Conservation (phyloP, 2,329 filamentous ascomycete genomes). For the Cercospora berteroae region DNA sequence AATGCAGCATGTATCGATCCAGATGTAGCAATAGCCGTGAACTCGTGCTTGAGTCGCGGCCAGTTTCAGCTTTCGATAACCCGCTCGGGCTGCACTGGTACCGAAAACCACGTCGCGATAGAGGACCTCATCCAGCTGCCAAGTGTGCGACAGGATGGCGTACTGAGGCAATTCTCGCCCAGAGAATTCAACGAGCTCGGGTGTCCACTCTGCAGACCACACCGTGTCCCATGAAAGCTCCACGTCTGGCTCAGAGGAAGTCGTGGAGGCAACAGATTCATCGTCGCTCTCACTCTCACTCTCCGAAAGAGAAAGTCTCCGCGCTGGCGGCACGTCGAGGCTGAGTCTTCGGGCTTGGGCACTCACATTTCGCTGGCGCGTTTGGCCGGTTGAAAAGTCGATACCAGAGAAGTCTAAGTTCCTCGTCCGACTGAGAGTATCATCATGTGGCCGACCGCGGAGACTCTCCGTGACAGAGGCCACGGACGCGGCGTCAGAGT, state of each 20-base stretch:
- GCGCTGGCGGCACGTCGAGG: background rate
- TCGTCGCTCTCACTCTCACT: background rate
- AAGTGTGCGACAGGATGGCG: constrained; percentile 6
- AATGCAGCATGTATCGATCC: background rate
- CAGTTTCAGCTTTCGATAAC: background rate
- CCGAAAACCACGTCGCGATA: background rate
- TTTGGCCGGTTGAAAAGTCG: background rate
- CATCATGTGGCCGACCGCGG: background rate
- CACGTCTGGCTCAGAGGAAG: background rate
- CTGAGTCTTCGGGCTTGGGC: background rate
- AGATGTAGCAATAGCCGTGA: background rate
- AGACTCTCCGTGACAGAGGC: background rate
- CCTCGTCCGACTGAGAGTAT: background rate
- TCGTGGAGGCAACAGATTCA: background rate
- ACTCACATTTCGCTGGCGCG: background rate
- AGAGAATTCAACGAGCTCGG: constrained; percentile 2
- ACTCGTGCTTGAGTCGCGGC: background rate
- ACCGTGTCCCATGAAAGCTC: background rate
- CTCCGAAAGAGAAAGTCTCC: background rate
- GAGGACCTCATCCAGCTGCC: background rate
- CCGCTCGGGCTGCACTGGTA: background rate
- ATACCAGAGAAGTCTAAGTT: background rate
- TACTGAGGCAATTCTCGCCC: background rate
- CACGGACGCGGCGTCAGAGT: background rate
- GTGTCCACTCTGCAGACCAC: background rate